A percentile compares a stretch with the other conserved stretches of the same genome.
Evolutionary conservation across 2,329 filamentous ascomycete genomes (phyloP).

Genomic region (Xylariaceae sp.): DNA sequence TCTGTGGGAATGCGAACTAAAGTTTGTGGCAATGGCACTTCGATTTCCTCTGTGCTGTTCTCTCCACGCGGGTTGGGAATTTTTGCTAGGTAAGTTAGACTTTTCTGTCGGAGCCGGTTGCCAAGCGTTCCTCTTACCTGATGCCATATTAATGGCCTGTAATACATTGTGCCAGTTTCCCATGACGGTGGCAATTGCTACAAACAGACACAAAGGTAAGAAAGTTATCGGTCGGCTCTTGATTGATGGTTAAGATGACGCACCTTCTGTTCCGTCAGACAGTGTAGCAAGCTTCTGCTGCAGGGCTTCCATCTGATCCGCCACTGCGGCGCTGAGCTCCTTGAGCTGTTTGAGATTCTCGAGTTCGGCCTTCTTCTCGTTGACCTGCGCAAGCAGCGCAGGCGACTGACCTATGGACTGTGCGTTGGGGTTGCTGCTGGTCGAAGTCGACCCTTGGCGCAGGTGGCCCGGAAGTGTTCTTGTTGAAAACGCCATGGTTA

Average conservation of each 20-base stretch:
- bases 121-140: too few relatives aligned
- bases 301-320: conserved; percentile 76
- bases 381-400: conserved; percentile 68
- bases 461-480: conserved; percentile 62
- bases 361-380: conserved; percentile 81
- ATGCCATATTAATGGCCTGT: conserved; percentile 81
- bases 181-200: conserved; percentile 79
- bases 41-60: conserved; percentile 34
- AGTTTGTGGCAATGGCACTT: conserved; percentile 67
- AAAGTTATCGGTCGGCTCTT: conserved; percentile 1
- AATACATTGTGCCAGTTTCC: conserved; percentile 87
- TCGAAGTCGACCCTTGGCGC: conserved; percentile 59
- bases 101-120: too few relatives aligned
- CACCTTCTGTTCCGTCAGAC: conserved; percentile 78
- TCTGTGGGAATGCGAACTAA: conserved; percentile 82
- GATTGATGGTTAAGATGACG: too few relatives aligned
- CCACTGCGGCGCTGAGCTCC: conserved; percentile 73
- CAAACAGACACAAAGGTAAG: conserved; percentile 18
- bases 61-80: conserved; percentile 57
- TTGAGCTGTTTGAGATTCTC: conserved; percentile 74
- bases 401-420: conserved; percentile 60
- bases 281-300: conserved; percentile 74
- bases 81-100: conserved; percentile 51
- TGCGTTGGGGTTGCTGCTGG: conserved; percentile 38
- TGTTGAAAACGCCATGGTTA: conserved; percentile 52